phyloP scores from a whole-genome alignment of 805 yeast species.

The Ogataea paraovalis region DNA sequence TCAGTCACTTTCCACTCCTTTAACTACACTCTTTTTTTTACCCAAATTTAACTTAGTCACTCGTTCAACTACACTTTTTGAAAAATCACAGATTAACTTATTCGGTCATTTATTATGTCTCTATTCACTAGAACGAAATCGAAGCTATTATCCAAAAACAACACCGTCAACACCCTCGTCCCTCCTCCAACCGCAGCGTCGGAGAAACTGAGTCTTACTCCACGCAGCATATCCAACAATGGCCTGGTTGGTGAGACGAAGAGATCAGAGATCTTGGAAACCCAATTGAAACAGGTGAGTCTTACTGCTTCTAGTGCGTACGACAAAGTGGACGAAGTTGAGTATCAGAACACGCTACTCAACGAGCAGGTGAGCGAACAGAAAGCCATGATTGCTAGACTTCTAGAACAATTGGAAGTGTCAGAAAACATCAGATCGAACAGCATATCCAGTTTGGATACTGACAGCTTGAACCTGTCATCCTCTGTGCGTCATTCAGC shows the following conservation, averaged over 20 bases:
- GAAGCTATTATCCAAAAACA: neutral
- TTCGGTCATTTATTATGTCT: neutral
- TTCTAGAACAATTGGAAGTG: slow-evolving; percentile 21
- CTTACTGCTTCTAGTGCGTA: slow-evolving; percentile 25
- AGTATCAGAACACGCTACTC: slow-evolving; percentile 18
- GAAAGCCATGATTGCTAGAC: slow-evolving; percentile 20
- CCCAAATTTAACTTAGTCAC: neutral
- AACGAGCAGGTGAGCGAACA: slow-evolving; percentile 26
- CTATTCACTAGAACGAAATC: slow-evolving; percentile 5
- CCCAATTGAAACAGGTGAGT: slow-evolving; percentile 23
- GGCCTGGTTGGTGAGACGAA: slow-evolving; percentile 22
- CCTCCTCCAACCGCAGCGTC: neutral
- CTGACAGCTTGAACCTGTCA: neutral
- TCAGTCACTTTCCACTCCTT: neutral
- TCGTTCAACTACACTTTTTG: neutral
- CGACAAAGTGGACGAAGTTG: slow-evolving; percentile 25
- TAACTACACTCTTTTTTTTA: neutral
- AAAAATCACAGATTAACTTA: too few species aligned
- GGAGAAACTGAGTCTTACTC: slow-evolving; percentile 7
- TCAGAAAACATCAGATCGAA: neutral
- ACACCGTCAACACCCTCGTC: neutral
- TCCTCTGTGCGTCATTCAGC: neutral
- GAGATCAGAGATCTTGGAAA: slow-evolving; percentile 18
- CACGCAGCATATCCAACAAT: slow-evolving; percentile 17
- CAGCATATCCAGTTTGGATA: neutral